phyloP scores from a whole-genome alignment of 106 monocot genomes.

The Dendrobium huoshanense region DNA sequence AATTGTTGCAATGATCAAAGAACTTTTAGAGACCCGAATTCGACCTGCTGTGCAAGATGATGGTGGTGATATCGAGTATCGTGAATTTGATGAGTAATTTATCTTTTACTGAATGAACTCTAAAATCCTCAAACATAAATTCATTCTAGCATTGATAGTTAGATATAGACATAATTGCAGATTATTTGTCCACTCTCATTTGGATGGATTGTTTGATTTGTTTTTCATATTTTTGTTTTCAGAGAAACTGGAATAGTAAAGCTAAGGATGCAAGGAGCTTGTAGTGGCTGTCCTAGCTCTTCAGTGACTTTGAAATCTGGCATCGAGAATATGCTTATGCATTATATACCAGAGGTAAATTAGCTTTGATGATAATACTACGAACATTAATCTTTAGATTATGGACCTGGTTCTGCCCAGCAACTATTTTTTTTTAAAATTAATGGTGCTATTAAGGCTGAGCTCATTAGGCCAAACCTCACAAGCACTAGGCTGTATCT shows the following conservation, averaged over 20 bases:
- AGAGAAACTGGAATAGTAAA: conserved; percentile 92
- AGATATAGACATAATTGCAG: too few species aligned
- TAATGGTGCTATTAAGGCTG: too few species aligned
- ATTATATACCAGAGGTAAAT: conserved; percentile 93
- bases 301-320: conserved; percentile 97
- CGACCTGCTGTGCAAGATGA: conserved; percentile 98
- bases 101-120: background rate
- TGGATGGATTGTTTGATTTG: background rate
- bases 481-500: too few species aligned
- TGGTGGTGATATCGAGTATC: conserved; percentile 93
- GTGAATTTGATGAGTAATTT: conserved; percentile 72
- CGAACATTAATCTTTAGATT: background rate
- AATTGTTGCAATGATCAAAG: conserved; percentile 98
- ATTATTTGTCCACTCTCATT: background rate
- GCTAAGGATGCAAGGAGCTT: conserved; percentile 95
- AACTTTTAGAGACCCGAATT: conserved; percentile 90
- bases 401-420: too few species aligned
- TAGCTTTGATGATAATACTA: background rate
- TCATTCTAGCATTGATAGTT: background rate
- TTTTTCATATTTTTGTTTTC: conserved; percentile 4
- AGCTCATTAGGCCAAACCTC: too few species aligned
- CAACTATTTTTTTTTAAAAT: too few species aligned
- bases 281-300: conserved; percentile 96
- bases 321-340: conserved; percentile 99
- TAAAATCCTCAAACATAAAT: background rate